phyloP scores from a whole-genome alignment of 2,329 filamentous ascomycete species.

The Ophiostoma tasmaniense region DNA sequence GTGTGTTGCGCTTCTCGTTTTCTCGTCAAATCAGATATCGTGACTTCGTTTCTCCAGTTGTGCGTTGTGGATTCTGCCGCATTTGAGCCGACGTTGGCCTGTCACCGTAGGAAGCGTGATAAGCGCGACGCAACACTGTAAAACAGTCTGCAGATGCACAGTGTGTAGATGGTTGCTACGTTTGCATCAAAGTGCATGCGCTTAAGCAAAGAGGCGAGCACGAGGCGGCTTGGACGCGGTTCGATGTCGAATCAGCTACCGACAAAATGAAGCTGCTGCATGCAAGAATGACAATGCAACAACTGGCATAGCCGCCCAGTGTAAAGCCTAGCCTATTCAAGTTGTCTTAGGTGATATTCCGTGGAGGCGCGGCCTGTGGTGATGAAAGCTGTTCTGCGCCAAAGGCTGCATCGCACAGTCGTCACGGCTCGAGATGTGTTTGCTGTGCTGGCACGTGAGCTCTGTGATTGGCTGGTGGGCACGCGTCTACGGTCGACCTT shows the following conservation, averaged over 20 bases:
- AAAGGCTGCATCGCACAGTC: background rate
- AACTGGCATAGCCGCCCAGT: background rate
- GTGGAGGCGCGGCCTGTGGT: conserved; percentile 1
- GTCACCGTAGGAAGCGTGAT: background rate
- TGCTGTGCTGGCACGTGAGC: background rate
- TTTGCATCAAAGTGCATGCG: background rate
- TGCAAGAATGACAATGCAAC: background rate
- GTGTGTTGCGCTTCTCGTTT: background rate
- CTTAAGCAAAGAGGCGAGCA: background rate
- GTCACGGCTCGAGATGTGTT: background rate
- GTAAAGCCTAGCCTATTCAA: background rate
- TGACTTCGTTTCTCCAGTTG: too few relatives aligned
- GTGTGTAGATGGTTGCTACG: background rate
- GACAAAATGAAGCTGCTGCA: background rate
- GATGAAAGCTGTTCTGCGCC: background rate
- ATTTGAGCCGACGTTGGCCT: background rate
- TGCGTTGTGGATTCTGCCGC: background rate
- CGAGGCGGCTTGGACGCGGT: background rate
- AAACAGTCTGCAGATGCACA: background rate
- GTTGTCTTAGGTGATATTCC: background rate
- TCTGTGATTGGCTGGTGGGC: background rate
- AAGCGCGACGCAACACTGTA: background rate
- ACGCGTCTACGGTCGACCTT: background rate
- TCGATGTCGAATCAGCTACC: background rate
- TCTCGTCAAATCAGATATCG: background rate